Evolutionary conservation across 2,329 filamentous ascomycete species (phyloP).

Genomic region (Colletotrichum filicis): DNA sequence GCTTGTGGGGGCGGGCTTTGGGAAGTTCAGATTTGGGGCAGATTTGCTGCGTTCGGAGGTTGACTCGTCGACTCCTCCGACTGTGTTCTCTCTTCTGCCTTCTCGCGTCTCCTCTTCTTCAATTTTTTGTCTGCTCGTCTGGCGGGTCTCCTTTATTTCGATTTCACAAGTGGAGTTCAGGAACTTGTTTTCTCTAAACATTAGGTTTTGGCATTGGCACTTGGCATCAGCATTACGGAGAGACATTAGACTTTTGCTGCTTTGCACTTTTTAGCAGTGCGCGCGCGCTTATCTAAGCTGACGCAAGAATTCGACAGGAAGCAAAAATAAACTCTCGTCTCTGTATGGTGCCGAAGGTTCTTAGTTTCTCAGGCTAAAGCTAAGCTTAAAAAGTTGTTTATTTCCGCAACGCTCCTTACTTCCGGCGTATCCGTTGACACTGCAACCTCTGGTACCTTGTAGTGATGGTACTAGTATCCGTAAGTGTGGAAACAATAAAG

Average conservation of each 20-base stretch:
- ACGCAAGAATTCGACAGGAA: no score
- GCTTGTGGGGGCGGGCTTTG: background rate
- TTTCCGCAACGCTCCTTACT: background rate
- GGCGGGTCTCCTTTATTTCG: background rate
- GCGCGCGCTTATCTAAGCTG: background rate
- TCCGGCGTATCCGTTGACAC: no score
- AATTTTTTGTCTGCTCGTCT: background rate
- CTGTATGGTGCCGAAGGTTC: no score
- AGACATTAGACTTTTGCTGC: background rate
- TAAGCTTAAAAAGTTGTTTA: background rate
- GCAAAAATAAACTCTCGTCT: background rate
- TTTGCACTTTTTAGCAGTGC: background rate
- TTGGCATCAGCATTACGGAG: background rate
- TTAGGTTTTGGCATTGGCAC: background rate
- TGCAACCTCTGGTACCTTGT: no score
- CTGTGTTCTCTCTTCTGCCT: background rate
- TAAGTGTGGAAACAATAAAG: no score
- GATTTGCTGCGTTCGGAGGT: background rate
- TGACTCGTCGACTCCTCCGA: background rate
- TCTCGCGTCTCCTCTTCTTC: background rate
- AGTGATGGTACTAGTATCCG: no score
- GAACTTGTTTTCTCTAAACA: background rate
- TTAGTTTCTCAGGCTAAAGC: background rate
- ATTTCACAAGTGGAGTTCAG: background rate
- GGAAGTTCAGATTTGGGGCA: background rate